Conservation (phyloP, 345 rosid genomes). For the Citrus mangshanensis region DNA sequence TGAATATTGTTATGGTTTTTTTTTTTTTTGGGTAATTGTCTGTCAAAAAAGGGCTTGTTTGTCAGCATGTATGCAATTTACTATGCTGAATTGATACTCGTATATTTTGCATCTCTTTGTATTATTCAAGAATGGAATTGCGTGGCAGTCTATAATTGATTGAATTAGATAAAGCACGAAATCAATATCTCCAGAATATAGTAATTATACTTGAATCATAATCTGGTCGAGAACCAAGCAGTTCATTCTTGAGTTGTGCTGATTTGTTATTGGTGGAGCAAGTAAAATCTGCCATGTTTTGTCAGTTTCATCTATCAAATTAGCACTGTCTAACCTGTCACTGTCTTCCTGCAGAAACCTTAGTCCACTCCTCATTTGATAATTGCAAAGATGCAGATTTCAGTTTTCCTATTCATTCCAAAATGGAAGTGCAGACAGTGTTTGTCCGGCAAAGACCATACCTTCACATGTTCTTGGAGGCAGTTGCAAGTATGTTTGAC, state of each 20-base stretch:
- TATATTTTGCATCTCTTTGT: not conserved
- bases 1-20: not conserved
- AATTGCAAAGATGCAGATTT: constrained; percentile 9
- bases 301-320: not conserved
- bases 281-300: not conserved
- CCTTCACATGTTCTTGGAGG: constrained; percentile 17
- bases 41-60: too few relatives aligned
- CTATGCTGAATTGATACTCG: not conserved
- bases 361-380: constrained; percentile 20
- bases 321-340: not conserved
- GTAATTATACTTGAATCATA: not conserved
- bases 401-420: constrained; percentile 15
- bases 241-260: not conserved
- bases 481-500: constrained; percentile 23
- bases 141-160: not conserved
- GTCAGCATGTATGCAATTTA: not conserved
- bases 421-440: constrained; percentile 22
- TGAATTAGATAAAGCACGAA: not conserved
- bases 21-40: not conserved
- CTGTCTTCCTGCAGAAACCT: constrained; percentile 8
- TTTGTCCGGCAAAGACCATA: constrained; percentile 20
- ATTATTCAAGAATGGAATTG: not conserved
- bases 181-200: not conserved
- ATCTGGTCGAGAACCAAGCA: not conserved
- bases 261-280: not conserved